Base-by-base conservation (phyloP, 495 filamentous ascomycete species). In the Talaromyces stipitatus region DNA sequence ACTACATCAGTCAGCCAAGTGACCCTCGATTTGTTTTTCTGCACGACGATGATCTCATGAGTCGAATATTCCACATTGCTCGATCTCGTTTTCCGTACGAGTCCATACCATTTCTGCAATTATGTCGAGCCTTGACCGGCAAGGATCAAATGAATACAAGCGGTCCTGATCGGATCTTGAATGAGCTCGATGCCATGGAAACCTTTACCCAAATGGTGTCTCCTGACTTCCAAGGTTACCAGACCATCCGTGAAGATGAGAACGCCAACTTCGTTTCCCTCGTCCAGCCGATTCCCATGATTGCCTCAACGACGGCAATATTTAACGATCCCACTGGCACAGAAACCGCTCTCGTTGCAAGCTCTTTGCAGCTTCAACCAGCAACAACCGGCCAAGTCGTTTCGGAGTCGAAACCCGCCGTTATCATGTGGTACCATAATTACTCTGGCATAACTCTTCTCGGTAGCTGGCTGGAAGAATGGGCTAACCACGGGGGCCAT, bases 1-100 rank as follows among this genome's bases (percentile, higher is more conserved):
- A 61, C 12, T 66, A 70, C n/a, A 61, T 69, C 7, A 63, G 71
- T 29, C 60, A 71, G 27, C 62, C 67, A 2, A 72, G 72, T 9
- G 73, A 81, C 50, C 78, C 81, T 10, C 79, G 80, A 4, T 67
- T 63, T 2, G 59, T 72, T 10, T 85, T 86, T 59, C 66, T 83
- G 23, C 72, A 76, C 12, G 81, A 89, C 56, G 64, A 75, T 8
- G 52, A 72, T 2, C 66, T 91, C 10, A 76, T 85, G 63, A 70
- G 73, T 18, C 69, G 65, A 23, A 77, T 89, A 54, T 78, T 91
- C 32, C 68, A 72, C 20, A 72, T 80, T 57, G 82, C 94, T 2
- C 78, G 82, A 20, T 79, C 78, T 54, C 84, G 92, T 45, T 97
- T 90, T 69, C 94, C 94, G 1, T 90, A 88, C 68, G 94, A 98